Percentiles rank a stretch among this genome's conserved stretches.
phyloP scores from a whole-genome alignment of 2,329 filamentous ascomycete genomes.

The Colletotrichum orbiculare region DNA sequence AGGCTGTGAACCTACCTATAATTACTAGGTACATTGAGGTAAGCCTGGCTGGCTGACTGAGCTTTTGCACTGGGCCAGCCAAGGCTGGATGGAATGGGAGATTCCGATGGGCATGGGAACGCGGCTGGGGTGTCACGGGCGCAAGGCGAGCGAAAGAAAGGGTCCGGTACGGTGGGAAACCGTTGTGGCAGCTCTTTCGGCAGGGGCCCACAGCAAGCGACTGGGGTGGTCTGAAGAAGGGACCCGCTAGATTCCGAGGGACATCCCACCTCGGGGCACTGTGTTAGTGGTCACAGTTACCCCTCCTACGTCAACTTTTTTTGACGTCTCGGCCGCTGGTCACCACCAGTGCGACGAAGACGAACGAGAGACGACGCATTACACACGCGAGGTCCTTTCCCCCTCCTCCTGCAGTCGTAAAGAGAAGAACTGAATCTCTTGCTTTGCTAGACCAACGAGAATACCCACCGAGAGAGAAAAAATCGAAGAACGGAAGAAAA shows the following conservation, averaged over 20 bases:
- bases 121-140: slow-evolving; percentile 21
- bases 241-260: slow-evolving; percentile 7
- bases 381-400: not conserved
- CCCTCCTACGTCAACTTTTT: slow-evolving; percentile 36
- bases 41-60: too few species aligned
- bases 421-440: too few species aligned
- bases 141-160: slow-evolving; percentile 19
- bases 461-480: not conserved
- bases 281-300: slow-evolving; percentile 6
- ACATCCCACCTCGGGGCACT: slow-evolving; percentile 29
- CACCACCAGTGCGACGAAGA: slow-evolving; percentile 12
- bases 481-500: not conserved
- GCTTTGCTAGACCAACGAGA: too few species aligned
- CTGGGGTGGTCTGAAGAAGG: not conserved
- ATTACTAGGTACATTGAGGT: too few species aligned
- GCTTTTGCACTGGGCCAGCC: not conserved
- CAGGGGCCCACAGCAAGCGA: slow-evolving; percentile 22
- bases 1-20: too few species aligned
- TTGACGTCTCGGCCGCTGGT: slow-evolving; percentile 16
- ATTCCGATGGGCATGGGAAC: too few species aligned
- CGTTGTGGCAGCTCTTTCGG: slow-evolving; percentile 30
- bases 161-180: slow-evolving; percentile 31
- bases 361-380: slow-evolving; percentile 1
- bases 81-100: too few species aligned
- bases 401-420: too few species aligned